phyloP scores from a whole-genome alignment of 352 stramenopile species.

The Globisporangium solare region DNA sequence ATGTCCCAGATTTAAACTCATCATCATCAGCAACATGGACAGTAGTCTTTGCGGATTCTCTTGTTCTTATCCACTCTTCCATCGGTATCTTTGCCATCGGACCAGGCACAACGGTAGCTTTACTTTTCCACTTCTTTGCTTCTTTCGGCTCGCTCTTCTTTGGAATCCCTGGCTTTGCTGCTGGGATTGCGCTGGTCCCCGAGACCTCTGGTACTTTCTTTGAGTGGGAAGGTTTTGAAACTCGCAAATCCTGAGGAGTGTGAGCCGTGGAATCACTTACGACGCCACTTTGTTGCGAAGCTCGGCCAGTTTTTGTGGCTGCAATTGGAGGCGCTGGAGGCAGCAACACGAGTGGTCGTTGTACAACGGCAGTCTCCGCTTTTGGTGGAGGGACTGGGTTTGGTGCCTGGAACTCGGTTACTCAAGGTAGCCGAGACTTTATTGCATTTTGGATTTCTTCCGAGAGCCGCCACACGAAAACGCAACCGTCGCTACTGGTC shows the following conservation, averaged over 20 bases:
- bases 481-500: conserved; percentile 74
- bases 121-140: conserved; percentile 42
- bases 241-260: background rate
- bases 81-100: conserved; percentile 52
- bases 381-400: conserved; percentile 25
- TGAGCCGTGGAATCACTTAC: background rate
- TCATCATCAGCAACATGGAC: conserved; percentile 20
- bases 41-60: conserved; percentile 44
- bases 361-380: background rate
- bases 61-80: conserved; percentile 74
- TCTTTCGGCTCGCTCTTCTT: conserved; percentile 18
- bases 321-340: conserved; percentile 20
- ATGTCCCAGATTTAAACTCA: background rate
- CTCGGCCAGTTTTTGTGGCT: conserved; percentile 5
- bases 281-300: background rate
- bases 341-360: conserved; percentile 21
- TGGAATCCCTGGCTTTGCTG: background rate
- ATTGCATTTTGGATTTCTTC: conserved; percentile 71
- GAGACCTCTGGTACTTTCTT: background rate
- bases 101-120: conserved; percentile 33
- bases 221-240: background rate
- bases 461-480: conserved; percentile 86
- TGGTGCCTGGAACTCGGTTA: conserved; percentile 23
- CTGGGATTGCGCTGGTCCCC: background rate
- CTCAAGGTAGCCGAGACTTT: conserved; percentile 42